Conservation (phyloP, 2,329 filamentous ascomycete species). For the Penicillium brasilianum region DNA sequence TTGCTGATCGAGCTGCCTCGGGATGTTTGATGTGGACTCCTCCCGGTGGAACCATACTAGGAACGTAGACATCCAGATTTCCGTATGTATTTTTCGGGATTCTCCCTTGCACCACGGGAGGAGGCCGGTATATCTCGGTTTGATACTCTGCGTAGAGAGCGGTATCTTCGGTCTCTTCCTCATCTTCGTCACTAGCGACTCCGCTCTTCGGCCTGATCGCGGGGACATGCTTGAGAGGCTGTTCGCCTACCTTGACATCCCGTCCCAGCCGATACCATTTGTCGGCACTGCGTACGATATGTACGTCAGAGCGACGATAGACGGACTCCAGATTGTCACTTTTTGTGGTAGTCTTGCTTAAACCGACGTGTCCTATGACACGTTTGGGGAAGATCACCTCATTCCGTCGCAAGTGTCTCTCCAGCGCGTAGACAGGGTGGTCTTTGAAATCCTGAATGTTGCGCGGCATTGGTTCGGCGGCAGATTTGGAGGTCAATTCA, state of each 20-base stretch:
- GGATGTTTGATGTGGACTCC: conserved; percentile 62
- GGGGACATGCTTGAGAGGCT: conserved; percentile 77
- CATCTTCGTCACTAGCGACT: conserved; percentile 44
- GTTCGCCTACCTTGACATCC: conserved; percentile 76
- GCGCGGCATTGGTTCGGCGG: conserved; percentile 80
- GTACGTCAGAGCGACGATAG: conserved; percentile 81
- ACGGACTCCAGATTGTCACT: conserved; percentile 71
- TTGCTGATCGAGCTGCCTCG: conserved; percentile 72
- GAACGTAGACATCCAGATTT: conserved; percentile 67
- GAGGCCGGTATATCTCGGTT: conserved; percentile 74
- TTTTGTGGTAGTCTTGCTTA: conserved; percentile 47
- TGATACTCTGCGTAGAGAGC: conserved; percentile 63
- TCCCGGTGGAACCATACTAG: conserved; percentile 67
- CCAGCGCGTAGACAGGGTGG: conserved; percentile 81
- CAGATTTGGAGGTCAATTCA: conserved; percentile 72
- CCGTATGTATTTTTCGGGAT: conserved; percentile 68
- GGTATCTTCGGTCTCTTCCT: conserved; percentile 60
- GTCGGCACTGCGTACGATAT: conserved; percentile 75
- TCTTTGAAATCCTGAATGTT: conserved; percentile 87
- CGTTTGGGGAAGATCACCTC: conserved; percentile 78
- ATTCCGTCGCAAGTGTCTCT: conserved; percentile 80
- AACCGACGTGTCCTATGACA: conserved; percentile 76
- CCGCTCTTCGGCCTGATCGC: conserved; percentile 48
- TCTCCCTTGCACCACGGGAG: conserved; percentile 73
- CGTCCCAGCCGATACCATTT: conserved; percentile 91